A percentile compares a stretch with the other conserved stretches of the same genome.
phyloP scores from a whole-genome alignment of 1,139 yeast species.

The Geotrichum restrictum region DNA sequence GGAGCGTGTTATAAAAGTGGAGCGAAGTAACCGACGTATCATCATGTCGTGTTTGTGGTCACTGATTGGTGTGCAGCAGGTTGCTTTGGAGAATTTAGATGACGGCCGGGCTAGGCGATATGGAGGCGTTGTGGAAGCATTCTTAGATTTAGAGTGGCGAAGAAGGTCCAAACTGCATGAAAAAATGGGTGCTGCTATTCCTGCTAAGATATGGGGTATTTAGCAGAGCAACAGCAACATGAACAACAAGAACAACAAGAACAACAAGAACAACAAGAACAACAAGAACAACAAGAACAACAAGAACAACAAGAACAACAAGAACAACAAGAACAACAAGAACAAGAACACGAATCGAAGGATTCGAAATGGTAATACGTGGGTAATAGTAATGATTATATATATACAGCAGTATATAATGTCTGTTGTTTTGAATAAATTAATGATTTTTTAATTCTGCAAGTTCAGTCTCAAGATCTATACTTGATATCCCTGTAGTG shows the following conservation, averaged over 20 bases:
- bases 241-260: too few species aligned
- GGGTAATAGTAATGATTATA: not conserved
- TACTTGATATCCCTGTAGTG: constrained; percentile 14
- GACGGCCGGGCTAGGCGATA: not conserved
- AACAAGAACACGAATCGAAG: too few species aligned
- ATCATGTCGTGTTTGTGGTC: constrained; percentile 19
- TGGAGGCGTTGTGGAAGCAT: constrained; percentile 2
- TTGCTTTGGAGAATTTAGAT: not conserved
- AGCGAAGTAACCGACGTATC: constrained; percentile 9
- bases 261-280: too few species aligned
- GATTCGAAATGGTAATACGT: not conserved
- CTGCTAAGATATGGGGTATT: constrained; percentile 6
- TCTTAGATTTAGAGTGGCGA: constrained; percentile 15
- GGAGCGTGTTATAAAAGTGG: constrained; percentile 16
- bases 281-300: not conserved
- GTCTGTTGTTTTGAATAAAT: not conserved
- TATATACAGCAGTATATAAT: not conserved
- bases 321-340: too few species aligned
- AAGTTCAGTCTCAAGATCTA: too few species aligned
- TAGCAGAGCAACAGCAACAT: not conserved
- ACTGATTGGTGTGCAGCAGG: constrained; percentile 5
- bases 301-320: not conserved
- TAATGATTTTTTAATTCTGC: not conserved
- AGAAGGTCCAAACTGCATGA: constrained; percentile 13
- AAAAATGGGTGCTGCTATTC: constrained; percentile 13